phyloP scores from a whole-genome alignment of 2,329 filamentous ascomycete genomes.

The Venturia nashicola region DNA sequence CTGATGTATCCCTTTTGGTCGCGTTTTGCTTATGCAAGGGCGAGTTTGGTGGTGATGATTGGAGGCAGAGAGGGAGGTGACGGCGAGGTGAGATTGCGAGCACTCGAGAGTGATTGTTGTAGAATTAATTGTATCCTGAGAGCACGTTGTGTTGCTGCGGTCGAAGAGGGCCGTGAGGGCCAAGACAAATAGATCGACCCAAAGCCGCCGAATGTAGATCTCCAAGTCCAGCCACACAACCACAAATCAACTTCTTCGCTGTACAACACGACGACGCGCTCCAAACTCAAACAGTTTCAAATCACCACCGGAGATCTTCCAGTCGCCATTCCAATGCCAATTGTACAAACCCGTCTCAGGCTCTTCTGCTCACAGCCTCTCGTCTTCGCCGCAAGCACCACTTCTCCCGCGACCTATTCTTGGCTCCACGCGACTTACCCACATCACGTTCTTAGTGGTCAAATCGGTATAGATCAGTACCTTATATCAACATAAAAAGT shows the following conservation, averaged over 20 bases:
- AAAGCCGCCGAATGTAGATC: background rate
- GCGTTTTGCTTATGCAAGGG: background rate
- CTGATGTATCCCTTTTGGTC: background rate
- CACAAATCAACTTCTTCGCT: background rate
- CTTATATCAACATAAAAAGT: too few relatives aligned
- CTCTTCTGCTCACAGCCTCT: background rate
- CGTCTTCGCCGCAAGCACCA: background rate
- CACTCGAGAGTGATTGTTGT: background rate
- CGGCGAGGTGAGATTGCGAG: background rate
- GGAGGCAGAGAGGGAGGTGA: background rate
- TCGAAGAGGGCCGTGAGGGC: background rate
- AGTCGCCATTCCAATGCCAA: background rate
- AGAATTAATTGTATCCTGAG: background rate
- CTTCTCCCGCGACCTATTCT: background rate
- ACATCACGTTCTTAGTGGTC: background rate
- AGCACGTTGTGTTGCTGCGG: background rate
- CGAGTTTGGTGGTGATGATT: background rate
- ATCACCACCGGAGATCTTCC: background rate
- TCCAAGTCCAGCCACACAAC: background rate
- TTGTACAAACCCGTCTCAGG: background rate
- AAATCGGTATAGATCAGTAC: too few relatives aligned
- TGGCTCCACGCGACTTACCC: background rate
- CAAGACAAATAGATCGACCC: background rate
- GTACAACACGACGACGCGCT: background rate
- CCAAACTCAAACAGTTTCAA: background rate